A percentile compares a stretch with the other conserved stretches of the same genome.
phyloP scores from a whole-genome alignment of 75 land plant genomes.

The Pseudotsuga menziesii region DNA sequence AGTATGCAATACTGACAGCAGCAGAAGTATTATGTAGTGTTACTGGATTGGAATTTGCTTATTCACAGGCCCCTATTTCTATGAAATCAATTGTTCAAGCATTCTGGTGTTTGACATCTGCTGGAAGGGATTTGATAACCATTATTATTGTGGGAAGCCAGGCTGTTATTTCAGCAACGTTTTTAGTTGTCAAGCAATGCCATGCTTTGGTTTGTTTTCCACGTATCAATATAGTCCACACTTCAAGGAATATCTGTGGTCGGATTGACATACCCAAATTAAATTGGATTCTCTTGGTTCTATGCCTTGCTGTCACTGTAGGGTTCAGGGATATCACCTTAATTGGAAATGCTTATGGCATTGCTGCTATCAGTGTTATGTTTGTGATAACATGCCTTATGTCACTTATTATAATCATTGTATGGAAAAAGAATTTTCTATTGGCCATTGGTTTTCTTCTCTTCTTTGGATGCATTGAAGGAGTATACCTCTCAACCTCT shows the following conservation, averaged over 20 bases:
- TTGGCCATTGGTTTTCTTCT: slow-evolving; percentile 46
- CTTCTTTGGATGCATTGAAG: slow-evolving; percentile 42
- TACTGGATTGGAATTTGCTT: too few species aligned
- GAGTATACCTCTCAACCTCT: slow-evolving; percentile 38
- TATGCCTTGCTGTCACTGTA: slow-evolving; percentile 53
- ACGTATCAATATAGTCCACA: slow-evolving; percentile 71
- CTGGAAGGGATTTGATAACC: too few species aligned
- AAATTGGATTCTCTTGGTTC: slow-evolving; percentile 83
- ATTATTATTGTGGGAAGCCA: slow-evolving; percentile 82
- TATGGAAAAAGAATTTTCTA: slow-evolving; percentile 52
- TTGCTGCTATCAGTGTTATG: slow-evolving; percentile 76
- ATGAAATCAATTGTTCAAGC: too few species aligned
- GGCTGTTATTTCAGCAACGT: slow-evolving; percentile 76
- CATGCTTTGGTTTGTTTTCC: slow-evolving; percentile 80
- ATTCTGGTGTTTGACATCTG: too few species aligned
- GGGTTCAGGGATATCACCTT: slow-evolving; percentile 68
- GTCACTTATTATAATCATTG: slow-evolving; percentile 72
- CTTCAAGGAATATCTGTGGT: slow-evolving; percentile 69
- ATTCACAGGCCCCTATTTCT: too few species aligned
- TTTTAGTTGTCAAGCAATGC: slow-evolving; percentile 75
- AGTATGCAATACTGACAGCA: too few species aligned
- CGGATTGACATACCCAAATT: slow-evolving; percentile 85
- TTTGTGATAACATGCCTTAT: slow-evolving; percentile 86
- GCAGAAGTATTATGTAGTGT: too few species aligned
- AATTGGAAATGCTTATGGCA: slow-evolving; percentile 87